Evolutionary conservation across 441 rosid genomes (phyloP).

Genomic region (Raphanus hybrid): DNA sequence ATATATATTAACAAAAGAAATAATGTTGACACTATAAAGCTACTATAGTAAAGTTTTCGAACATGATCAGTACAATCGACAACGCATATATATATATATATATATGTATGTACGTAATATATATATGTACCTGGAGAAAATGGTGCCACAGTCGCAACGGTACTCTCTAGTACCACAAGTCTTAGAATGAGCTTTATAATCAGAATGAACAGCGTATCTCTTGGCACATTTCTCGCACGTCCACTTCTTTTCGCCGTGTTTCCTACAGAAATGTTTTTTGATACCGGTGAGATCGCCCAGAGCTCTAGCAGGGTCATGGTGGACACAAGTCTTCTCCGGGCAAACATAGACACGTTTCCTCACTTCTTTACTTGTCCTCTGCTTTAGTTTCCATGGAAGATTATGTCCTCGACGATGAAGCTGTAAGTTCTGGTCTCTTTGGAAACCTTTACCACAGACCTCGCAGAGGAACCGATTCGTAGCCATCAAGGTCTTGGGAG

Average conservation of each 20-base stretch:
- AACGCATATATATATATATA: background rate
- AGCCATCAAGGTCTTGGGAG: slow-evolving; percentile 94
- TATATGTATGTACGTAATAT: background rate
- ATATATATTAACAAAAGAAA: slow-evolving; percentile 23
- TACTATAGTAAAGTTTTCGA: slow-evolving; percentile 11
- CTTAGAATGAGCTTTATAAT: slow-evolving; percentile 94
- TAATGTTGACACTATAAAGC: slow-evolving; percentile 3
- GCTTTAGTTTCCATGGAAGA: slow-evolving; percentile 99
- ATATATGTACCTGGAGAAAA: slow-evolving; percentile 68
- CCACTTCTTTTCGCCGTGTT: slow-evolving; percentile 97
- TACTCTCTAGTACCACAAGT: slow-evolving; percentile 96
- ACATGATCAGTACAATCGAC: slow-evolving; percentile 21
- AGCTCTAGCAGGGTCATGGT: slow-evolving; percentile 87
- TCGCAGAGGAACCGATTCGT: slow-evolving; percentile 93
- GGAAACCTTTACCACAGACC: slow-evolving; percentile 90
- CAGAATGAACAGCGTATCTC: slow-evolving; percentile 88
- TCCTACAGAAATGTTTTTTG: slow-evolving; percentile 89
- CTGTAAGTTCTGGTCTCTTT: slow-evolving; percentile 93
- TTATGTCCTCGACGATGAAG: slow-evolving; percentile 93
- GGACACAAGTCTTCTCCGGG: slow-evolving; percentile 85
- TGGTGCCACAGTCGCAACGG: slow-evolving; percentile 90
- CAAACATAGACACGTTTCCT: slow-evolving; percentile 90
- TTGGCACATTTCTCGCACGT: slow-evolving; percentile 94
- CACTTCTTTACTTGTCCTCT: slow-evolving; percentile 74
- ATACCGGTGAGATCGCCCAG: slow-evolving; percentile 95